Evolutionary conservation across 495 filamentous ascomycete genomes (phyloP), one percentile per base, ranked within the genome.

Genomic region (Penicillium steckii): DNA sequence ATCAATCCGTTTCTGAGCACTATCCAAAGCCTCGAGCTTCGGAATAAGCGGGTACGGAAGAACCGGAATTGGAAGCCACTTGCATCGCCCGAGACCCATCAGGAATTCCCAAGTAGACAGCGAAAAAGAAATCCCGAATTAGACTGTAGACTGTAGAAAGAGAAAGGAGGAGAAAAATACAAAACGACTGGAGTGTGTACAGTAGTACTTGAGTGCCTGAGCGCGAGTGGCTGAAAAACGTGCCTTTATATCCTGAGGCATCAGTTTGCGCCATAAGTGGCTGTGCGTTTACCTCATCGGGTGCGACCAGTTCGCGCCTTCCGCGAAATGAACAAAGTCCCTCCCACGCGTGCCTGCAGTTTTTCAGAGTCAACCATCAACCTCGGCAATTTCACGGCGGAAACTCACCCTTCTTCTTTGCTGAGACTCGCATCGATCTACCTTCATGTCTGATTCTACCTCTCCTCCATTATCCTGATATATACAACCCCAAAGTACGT

Each of bases 251-350:
- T 4, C 44, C 44, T 29, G 44, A 32, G 44, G 44, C 26, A 29
- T 2, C 4, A 46, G 18, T n/a, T n/a, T n/a, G 19, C 15, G 7
- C 18, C 2, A 8, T 5, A 7, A 5, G 10, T 17, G 23, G 42
- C 42, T 23, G 17, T n/a, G 5, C 4, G 35, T 5, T 15, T 4
- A 7, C 5, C 35, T 7, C 9, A 4, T 7, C 5, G 35, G 12
- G 6, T n/a, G 35, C 35, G 0, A 2, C 18, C 18, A 25, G 42
- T 3, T 41, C 19, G 18, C 38, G 38, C 38, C 23, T 17, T 10
- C 42, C 51, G 44, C 48, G 35, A 61, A 57, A 51, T n/a, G 38
- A 24, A 21, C 53, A 44, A 10, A 18, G 24, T 35, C 21, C 13
- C 13, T 46, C 23, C 45, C n/a, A 26, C 43, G 44, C 32, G 42